Evolutionary conservation across 768 basidiomycete genomes (phyloP), one percentile per base, ranked within the genome.

Genomic region (Mrakia gelida): DNA sequence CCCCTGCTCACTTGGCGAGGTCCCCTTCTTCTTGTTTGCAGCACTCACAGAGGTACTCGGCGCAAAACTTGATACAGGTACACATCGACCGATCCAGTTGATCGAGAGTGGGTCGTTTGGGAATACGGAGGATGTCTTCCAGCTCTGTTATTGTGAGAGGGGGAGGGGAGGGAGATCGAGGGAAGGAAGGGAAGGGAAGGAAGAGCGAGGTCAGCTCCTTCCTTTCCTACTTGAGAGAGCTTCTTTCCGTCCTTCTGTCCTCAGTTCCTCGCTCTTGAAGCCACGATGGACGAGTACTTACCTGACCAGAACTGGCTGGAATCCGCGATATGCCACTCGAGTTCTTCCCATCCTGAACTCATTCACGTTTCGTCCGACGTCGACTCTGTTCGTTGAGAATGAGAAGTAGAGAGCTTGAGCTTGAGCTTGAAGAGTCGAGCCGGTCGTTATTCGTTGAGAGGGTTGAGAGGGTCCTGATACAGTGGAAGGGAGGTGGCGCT

Each of bases 41-140:
- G 59, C n/a, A 76, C 90, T 81, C 82, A 91, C 95, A 92, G 83
- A 97, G 95, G 85, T 95, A 95, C 41, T 90, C 88, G 34, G 93
- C 88, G 81, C 92, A 93, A 65, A 97, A 87, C 3, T 89, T 87
- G 76, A 94, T 85, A 84, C 91, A 96, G 80, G 92, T 89, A 81
- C 89, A 87, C 72, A 97, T 83, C 0, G 92, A 89, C 41, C 90
- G 88, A 84, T 98, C 96, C 10, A 98, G 87, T 76, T 89, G 86
- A 4, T 88, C 88, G 30, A 98, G 86, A 0, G 91, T 92, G 16
- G 85, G 84, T 80, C 90, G 88, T 52, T 87, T 87, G 1, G 91
- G 90, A 11, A 95, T 84, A 67, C 87, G 86, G 43, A 96, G 83
- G 59, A 92, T 89, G 76, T 95, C 94, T 73, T 96, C 94, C 38